Evolutionary conservation across 2,329 filamentous ascomycete genomes (phyloP), one percentile per base, ranked within the genome.

Genomic region (Fusarium marasasianum): DNA sequence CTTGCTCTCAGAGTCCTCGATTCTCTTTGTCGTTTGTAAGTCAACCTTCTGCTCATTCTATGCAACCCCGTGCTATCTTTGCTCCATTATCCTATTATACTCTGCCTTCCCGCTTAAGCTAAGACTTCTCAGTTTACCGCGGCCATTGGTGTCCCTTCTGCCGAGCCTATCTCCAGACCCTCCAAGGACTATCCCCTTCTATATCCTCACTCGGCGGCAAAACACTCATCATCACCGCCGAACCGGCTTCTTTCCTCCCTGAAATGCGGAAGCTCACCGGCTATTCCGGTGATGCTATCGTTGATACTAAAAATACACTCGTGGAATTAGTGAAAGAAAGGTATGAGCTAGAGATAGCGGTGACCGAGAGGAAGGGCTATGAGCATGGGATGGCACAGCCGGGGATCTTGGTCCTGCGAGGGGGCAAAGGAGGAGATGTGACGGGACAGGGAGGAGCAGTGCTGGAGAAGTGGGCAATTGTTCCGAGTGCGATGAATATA

Each of bases 41-140:
- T 35, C 0, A 8, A 2, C 12, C 17, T n/a, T 51, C 5, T 10
- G 0, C 22, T 14, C 5, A 10, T 24, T 5, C n/a, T 12, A 1
- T 5, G 8, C n/a, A 35, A 14, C 11, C 8, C 3, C 15, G 3
- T 24, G 3, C 15, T 4, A 12, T 22, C 15, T 24, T 24, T 24
- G 0, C n/a, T 24, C 4, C 7, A 3, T 6, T 3, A 1, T 20
- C 12, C n/a, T 5, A 11, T 31, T 20, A 2, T 11, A 3, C 6
- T 15, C 17, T 37, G 6, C 3, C 3, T 24, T 37, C 15, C 3
- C 8, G 18, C n/a, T 20, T 8, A 20, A 8, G n/a, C 48, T 51
- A 51, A 51, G 1, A 10, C 5, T 8, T 15, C 3, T 4, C 31
- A 51, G 48, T 51, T 14, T 51, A 51, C 31, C 48, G 48, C 8